Percentiles rank a stretch among this genome's conserved stretches.
These are phyloP conservation scores for Mucor irregularis DNA, from an alignment of 371 early-diverging fungal species.

Conservation along the genomic window DNA sequence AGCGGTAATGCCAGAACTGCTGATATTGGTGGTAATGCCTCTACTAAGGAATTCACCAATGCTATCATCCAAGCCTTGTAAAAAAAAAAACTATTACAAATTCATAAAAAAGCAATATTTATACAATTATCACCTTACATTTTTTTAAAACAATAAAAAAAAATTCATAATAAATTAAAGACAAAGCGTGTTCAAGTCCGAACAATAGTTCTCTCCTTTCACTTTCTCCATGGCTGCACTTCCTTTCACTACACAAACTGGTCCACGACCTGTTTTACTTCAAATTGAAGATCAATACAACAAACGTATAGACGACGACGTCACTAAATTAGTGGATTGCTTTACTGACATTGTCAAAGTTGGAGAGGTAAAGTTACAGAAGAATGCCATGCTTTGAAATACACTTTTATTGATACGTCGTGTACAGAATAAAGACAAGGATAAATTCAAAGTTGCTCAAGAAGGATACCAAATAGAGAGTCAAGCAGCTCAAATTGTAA, in stretches of 20 bases:
- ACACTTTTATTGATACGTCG: not conserved
- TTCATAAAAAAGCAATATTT: constrained; percentile 1
- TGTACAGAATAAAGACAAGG: constrained; percentile 57
- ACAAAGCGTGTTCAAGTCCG: too few relatives aligned
- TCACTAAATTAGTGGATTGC: constrained; percentile 61
- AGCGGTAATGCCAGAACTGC: constrained; percentile 34
- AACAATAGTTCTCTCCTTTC: too few relatives aligned
- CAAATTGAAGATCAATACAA: constrained; percentile 65
- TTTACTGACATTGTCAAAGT: constrained; percentile 65
- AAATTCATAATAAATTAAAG: too few relatives aligned
- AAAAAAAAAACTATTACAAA: constrained; percentile 11
- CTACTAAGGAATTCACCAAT: constrained; percentile 89
- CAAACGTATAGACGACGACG: constrained; percentile 62
- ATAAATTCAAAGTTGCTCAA: constrained; percentile 70
- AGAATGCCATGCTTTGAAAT: not conserved
- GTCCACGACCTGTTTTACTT: constrained; percentile 24
- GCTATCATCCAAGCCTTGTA: constrained; percentile 73
- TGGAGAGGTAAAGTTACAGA: constrained; percentile 49
- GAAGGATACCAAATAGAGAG: constrained; percentile 74
- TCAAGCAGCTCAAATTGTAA: constrained; percentile 73
- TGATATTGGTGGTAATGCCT: constrained; percentile 52
- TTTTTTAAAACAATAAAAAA: too few relatives aligned
- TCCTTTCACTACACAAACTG: not conserved
- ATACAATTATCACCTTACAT: too few relatives aligned
- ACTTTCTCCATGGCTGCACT: too few relatives aligned